These are phyloP conservation scores for Xylariaceae sp. DNA, from an alignment of 2,329 filamentous ascomycete genomes.

Conservation along the genomic window DNA sequence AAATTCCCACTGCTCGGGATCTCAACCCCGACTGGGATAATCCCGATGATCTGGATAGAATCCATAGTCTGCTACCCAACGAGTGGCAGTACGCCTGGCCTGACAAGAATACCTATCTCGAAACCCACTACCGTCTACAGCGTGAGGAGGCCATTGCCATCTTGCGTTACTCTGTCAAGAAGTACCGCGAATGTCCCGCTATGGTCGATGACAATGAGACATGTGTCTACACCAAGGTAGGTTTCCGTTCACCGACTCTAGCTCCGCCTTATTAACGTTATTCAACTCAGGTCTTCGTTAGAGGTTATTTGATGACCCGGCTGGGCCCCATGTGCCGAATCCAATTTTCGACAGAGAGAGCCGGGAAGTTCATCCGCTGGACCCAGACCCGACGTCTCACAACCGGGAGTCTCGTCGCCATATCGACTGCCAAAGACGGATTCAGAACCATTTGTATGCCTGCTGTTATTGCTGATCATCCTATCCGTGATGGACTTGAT, in stretches of 20 bases:
- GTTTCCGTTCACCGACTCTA: conserved; percentile 7
- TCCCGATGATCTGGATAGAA: conserved; percentile 23
- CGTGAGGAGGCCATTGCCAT: conserved; percentile 69
- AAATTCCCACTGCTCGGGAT: conserved; percentile 53
- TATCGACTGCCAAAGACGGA: conserved; percentile 52
- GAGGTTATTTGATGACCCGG: conserved; percentile 59
- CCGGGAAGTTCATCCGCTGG: conserved; percentile 65
- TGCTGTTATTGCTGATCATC: conserved; percentile 68
- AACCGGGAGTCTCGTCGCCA: conserved; percentile 49
- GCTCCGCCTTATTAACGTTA: not conserved
- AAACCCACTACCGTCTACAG: conserved; percentile 69
- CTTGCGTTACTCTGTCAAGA: conserved; percentile 61
- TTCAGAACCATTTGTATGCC: conserved; percentile 65
- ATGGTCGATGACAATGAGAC: conserved; percentile 56
- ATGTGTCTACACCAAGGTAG: conserved; percentile 67
- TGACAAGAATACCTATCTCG: conserved; percentile 62
- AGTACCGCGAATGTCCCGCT: conserved; percentile 48
- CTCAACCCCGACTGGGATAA: conserved; percentile 39
- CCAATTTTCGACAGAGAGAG: conserved; percentile 64
- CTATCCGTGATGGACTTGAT: conserved; percentile 56
- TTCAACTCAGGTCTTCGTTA: conserved; percentile 56
- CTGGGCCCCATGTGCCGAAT: conserved; percentile 63
- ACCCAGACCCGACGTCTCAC: conserved; percentile 49
- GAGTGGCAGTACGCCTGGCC: conserved; percentile 53
- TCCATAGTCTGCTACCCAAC: conserved; percentile 47